Conservation (phyloP, 495 filamentous ascomycete genomes). For the Penicillium crystallinum region DNA sequence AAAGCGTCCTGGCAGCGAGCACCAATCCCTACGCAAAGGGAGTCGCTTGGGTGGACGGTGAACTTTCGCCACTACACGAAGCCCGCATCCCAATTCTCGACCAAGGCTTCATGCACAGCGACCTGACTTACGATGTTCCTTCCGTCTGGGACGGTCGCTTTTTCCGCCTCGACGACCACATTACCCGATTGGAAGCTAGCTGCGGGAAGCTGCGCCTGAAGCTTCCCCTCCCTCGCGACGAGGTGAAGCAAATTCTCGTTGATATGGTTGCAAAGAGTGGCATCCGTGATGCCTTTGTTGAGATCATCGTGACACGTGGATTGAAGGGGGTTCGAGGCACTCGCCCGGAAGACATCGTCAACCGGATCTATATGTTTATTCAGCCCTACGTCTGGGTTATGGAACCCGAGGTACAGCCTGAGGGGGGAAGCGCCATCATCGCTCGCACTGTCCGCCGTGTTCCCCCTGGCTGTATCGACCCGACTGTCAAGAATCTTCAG, state of each 20-base stretch:
- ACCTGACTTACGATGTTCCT: conserved; percentile 40
- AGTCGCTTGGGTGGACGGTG: conserved; percentile 33
- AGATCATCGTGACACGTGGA: conserved; percentile 39
- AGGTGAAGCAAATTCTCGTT: conserved; percentile 29
- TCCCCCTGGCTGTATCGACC: conserved; percentile 33
- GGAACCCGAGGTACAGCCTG: conserved; percentile 30
- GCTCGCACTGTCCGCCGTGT: conserved; percentile 33
- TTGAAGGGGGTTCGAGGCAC: conserved; percentile 27
- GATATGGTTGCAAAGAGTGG: conserved; percentile 35
- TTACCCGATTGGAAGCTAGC: conserved; percentile 27
- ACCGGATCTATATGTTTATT: conserved; percentile 37
- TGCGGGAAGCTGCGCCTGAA: conserved; percentile 35
- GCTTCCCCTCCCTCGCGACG: conserved; percentile 24
- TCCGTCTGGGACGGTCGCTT: conserved; percentile 38
- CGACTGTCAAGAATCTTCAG: conserved; percentile 40
- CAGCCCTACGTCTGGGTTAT: conserved; percentile 38
- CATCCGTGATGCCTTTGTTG: conserved; percentile 36
- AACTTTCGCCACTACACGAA: conserved; percentile 24
- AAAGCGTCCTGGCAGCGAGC: conserved; percentile 19
- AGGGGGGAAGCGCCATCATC: conserved; percentile 34
- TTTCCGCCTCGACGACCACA: conserved; percentile 36
- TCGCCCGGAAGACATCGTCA: conserved; percentile 21
- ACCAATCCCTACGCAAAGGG: conserved; percentile 30
- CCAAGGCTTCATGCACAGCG: conserved; percentile 40
- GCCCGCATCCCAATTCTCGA: conserved; percentile 37